Conservation (phyloP, 139 green algal genomes). For the Coccomyxa sp. region DNA sequence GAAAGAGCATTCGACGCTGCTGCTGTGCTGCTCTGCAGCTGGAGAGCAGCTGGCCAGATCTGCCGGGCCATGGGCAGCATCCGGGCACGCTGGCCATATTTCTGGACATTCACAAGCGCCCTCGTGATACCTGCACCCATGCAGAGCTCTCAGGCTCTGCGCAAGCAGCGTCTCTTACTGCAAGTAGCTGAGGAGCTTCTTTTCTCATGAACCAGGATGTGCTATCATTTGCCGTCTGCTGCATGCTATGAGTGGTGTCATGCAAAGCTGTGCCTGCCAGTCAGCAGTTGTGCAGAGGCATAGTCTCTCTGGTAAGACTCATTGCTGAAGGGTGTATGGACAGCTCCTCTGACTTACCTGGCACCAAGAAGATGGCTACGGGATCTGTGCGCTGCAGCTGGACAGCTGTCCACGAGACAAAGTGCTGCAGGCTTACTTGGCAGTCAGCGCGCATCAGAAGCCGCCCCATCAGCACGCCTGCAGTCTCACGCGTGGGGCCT, state of each 20-base stretch:
- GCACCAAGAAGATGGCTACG: constrained; percentile 54
- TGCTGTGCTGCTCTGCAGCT: constrained; percentile 31
- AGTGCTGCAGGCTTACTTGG: constrained; percentile 52
- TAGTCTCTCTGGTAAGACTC: no score
- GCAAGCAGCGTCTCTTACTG: no score
- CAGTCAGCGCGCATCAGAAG: constrained; percentile 90
- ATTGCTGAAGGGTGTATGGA: no score
- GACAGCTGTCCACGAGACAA: constrained; percentile 57
- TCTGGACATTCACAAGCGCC: constrained; percentile 68
- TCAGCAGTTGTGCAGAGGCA: no score
- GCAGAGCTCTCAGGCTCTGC: no score
- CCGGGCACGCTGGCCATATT: constrained; percentile 47
- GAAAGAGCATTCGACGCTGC: constrained; percentile 1
- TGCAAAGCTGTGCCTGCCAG: no score
- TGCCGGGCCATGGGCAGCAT: constrained; percentile 38
- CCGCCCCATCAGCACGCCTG: constrained; percentile 73
- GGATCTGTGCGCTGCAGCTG: constrained; percentile 28
- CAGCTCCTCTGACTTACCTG: constrained; percentile 46
- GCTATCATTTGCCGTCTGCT: no score
- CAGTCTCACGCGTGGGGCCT: constrained; percentile 74
- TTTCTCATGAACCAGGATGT: no score
- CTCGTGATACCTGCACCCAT: constrained; percentile 40
- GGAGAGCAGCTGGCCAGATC: constrained; percentile 29
- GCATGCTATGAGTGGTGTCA: no score
- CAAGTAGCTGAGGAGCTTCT: no score